Percentiles rank a stretch among this genome's conserved stretches.
Conservation (phyloP, 345 rosid species). For the Cardamine occulta region DNA sequence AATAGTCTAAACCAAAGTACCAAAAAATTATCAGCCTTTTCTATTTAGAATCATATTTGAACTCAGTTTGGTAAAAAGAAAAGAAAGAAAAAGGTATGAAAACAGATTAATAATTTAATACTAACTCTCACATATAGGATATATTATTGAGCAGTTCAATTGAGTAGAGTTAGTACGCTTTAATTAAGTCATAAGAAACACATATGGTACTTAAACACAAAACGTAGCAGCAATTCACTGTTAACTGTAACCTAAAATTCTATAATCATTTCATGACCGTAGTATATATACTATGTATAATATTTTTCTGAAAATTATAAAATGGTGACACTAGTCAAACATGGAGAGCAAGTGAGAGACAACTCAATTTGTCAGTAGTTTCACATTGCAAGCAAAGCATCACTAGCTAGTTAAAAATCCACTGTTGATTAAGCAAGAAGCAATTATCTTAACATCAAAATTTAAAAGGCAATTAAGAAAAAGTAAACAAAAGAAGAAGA, state of each 20-base stretch:
- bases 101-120: neutral
- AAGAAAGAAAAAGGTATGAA: neutral
- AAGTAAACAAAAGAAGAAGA: neutral
- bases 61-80: neutral
- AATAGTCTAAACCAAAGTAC: neutral
- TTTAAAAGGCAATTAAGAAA: neutral
- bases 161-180: neutral
- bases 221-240: neutral
- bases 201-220: neutral
- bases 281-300: neutral
- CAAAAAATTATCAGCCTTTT: neutral
- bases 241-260: neutral
- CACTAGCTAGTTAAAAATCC: neutral
- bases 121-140: neutral
- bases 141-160: neutral
- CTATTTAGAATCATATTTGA: neutral
- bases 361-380: conserved; percentile 9
- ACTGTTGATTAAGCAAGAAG: conserved; percentile 9
- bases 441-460: neutral
- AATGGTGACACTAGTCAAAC: conserved; percentile 28
- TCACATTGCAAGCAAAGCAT: conserved; percentile 30
- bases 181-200: neutral
- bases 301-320: neutral
- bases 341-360: neutral
- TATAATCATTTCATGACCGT: neutral